Base-by-base conservation (phyloP, 2,329 filamentous ascomycete species). In the Nigrospora oryzae region DNA sequence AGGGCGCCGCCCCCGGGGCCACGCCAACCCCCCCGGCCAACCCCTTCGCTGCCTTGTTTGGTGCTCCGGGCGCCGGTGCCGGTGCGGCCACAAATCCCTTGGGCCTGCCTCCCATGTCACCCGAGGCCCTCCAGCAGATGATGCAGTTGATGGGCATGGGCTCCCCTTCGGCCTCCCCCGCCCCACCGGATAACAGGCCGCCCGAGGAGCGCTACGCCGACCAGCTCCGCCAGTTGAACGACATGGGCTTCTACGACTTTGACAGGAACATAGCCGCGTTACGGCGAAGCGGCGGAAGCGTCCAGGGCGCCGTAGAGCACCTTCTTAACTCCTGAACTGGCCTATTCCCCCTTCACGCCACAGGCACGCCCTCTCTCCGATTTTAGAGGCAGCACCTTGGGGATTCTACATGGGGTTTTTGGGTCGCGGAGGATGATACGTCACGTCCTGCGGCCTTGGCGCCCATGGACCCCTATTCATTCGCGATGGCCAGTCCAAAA, bases 171-270 rank as follows among this genome's bases (percentile, higher is more conserved):
- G 65, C 59, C 36, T 61, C 75, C 2, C 64, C 76, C 12, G 67
- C 77, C 15, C 85, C 89, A 5, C 66, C 76, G 3, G 93, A 98
- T 66, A 95, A 76, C 58, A 78, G 91, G 50, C 90, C 93, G 5
- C 91, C 93, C 0, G 93, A 98, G 71, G 93, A 97, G 66, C 75
- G 88, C 47, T 98, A 95, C 56, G 89, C 86, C 3, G 83, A 87
- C 31, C 91, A 98, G 66, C 72, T 98, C 41, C 76, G 89, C 48
- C 69, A 97, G 67, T 70, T 98, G 50, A 98, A 98, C 63, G 93
- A 97, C 53, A 98, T 98, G 93, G 93, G 93, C 3, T 98, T 98
- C 68, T 95, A 82, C 62, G 90, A 98, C 60, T 98, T 97, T 59
- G 91, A 98, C 43, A 73, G 86, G 54, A 98, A 98, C 56, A 81